Percentiles rank a stretch among this genome's conserved stretches.
phyloP scores from a whole-genome alignment of 805 yeast species.

The Wickerhamomyces bisporus region DNA sequence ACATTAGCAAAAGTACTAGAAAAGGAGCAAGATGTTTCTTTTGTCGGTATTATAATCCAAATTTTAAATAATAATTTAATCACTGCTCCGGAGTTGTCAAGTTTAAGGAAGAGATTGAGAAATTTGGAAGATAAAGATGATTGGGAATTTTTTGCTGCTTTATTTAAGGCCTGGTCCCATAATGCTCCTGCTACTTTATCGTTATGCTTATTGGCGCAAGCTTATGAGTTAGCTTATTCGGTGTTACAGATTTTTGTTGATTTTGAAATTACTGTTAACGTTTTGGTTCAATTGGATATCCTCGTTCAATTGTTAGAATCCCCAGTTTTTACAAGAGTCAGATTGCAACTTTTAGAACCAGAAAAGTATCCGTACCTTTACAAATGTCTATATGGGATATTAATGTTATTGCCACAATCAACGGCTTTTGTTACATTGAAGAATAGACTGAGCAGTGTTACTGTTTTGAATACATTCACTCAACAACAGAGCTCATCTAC shows the following conservation, averaged over 20 bases:
- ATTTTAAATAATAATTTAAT: conserved; percentile 81
- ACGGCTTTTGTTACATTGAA: conserved; percentile 80
- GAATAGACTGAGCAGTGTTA: conserved; percentile 55
- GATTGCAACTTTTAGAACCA: conserved; percentile 88
- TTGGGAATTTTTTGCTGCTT: conserved; percentile 60
- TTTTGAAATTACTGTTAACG: conserved; percentile 71
- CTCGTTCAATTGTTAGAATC: conserved; percentile 87
- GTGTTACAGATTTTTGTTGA: conserved; percentile 78
- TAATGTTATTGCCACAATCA: conserved; percentile 93
- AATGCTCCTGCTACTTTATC: conserved; percentile 87
- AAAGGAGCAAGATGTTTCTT: conserved; percentile 54
- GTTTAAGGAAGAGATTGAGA: conserved; percentile 63
- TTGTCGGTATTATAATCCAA: conserved; percentile 77
- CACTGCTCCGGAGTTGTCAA: conserved; percentile 75
- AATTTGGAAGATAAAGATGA: conserved; percentile 59
- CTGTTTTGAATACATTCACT: conserved; percentile 28
- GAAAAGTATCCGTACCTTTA: conserved; percentile 73
- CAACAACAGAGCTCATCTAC: conserved; percentile 1
- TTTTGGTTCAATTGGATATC: conserved; percentile 82
- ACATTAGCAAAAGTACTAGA: conserved; percentile 74
- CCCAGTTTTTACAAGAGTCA: conserved; percentile 81
- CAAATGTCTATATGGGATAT: conserved; percentile 84
- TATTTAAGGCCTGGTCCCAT: conserved; percentile 89
- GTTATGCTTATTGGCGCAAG: conserved; percentile 78
- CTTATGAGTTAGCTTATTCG: conserved; percentile 82